Evolutionary conservation across 768 basidiomycete genomes (phyloP), one percentile per base, ranked within the genome.

Genomic region (Tricholoma matsutake): DNA sequence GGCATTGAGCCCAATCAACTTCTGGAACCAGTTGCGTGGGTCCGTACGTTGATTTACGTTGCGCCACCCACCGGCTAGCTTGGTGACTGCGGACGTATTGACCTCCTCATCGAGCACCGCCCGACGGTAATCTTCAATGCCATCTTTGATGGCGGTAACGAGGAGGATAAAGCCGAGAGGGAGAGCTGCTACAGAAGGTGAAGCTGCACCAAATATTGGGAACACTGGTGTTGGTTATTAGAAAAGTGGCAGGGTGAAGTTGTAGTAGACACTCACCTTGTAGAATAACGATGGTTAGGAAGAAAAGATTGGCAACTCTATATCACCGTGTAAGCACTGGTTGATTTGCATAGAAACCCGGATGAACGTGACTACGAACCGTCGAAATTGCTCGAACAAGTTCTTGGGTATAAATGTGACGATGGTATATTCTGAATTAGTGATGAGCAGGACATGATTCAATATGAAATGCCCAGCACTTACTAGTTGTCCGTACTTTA

Each of bases 91-190:
- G 0, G 92, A 94, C 57, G 87, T 97, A 77, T 99, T 99, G 65
- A 98, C 96, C 68, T 94, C 87, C 62, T 97, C 91, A 71, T 99
- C 96, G 41, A 96, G 81, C 8, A 75, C 67, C 9, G 89, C 90
- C 55, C 96, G 87, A n/a, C 96, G 87, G 71, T 93, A 96, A 75
- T 99, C 96, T 76, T 98, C 96, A 34, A 98, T 79, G 6, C 89
- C 96, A 71, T 99, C 96, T 75, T 98, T 99, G 79, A 97, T 83
- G 3, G 90, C 96, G 14, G 96, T 98, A 54, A 96, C 89, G 29
- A 78, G 71, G 41, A 99, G 73, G 64, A 98, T 96, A 75, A 96
- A 92, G 39, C 91, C 77, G 6, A 98, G 81, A 0, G 96, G 96
- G 4, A 98, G 75, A 67, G 91, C 89, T 3, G 94, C 86, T 61